Conservation (phyloP, 352 stramenopile genomes). For the Phytophthora lateralis region DNA sequence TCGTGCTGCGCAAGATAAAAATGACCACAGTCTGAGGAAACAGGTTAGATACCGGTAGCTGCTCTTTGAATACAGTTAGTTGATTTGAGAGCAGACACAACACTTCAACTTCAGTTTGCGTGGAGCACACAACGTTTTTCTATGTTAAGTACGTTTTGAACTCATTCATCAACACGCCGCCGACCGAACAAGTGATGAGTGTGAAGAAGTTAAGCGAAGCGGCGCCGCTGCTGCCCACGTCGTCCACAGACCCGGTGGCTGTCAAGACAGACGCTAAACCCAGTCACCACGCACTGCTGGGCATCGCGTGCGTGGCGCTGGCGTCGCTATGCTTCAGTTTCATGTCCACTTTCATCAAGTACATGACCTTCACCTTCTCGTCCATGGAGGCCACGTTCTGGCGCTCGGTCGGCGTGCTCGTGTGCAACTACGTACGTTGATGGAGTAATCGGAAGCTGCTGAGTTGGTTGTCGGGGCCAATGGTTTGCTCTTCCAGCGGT, state of each 20-base stretch:
- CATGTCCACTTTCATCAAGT: slow-evolving; percentile 83
- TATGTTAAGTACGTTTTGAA: not conserved
- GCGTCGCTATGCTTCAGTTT: slow-evolving; percentile 79
- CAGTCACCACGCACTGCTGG: slow-evolving; percentile 54
- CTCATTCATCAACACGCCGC: slow-evolving; percentile 5
- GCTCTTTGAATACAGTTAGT: too few species aligned
- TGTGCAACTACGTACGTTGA: slow-evolving; percentile 60
- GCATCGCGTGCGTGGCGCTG: slow-evolving; percentile 57
- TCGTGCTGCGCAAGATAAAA: slow-evolving; percentile 50
- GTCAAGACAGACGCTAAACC: slow-evolving; percentile 15
- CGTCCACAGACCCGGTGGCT: not conserved
- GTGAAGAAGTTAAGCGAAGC: slow-evolving; percentile 10
- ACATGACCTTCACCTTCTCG: slow-evolving; percentile 66
- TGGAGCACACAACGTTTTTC: not conserved
- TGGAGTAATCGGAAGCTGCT: too few species aligned
- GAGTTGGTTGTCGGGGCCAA: not conserved
- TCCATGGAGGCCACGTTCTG: slow-evolving; percentile 83
- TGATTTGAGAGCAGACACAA: too few species aligned
- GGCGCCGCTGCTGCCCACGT: slow-evolving; percentile 22
- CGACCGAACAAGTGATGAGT: slow-evolving; percentile 7
- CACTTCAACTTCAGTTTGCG: slow-evolving; percentile 11
- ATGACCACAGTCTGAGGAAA: not conserved
- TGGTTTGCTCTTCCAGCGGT: not conserved
- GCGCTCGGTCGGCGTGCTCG: slow-evolving; percentile 57
- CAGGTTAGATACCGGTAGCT: not conserved